Evolutionary conservation across 1,139 yeast genomes (phyloP), one percentile per base, ranked within the genome.

Genomic region (Suhomyces chickasaworum): DNA sequence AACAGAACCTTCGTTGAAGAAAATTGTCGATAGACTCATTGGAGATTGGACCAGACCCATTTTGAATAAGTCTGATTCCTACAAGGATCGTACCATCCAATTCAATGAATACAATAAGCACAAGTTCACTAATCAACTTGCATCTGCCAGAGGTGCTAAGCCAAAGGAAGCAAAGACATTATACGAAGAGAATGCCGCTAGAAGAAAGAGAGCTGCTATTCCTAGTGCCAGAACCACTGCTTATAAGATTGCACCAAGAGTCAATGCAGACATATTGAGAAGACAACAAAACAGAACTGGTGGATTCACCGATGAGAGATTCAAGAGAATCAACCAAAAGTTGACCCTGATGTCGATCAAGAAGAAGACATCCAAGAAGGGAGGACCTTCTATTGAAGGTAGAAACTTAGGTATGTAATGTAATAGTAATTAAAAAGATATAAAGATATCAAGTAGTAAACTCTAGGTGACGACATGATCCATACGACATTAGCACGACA

Each of bases 1-100:
- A 59, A 96, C 96, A 15, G 98, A 93, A 66, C 86, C 89, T 35
- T 75, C 79, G 45, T 80, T 95, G 63, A 90, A 91, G 64, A 84
- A 95, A 60, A 77, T 85, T 40, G 99, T 96, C 6, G 98, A 93
- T 63, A 83, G 84, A 61, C 74, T 95, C 50, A 86, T 95, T 57
- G 96, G 97, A 30, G 95, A 90, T 65, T 93, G 99, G 99, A 93
- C 98, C 7, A 82, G 99, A 66, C 99, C 99, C 33, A 90, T 95
- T 52, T 88, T 95, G 77, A 96, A 96, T 56, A 86, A 96, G 52
- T 86, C 96, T 2, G 98, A 93, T 66, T 89, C 93, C 56, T 93
- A 91, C 71, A 84, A 95, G 66, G 97, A 93, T 68, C 85, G 90
- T 68, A 76, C 83, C 49, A 84, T 93, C 50, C 80, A 80, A 59